Percentiles rank a stretch among this genome's conserved stretches.
Conservation (phyloP, 2,329 filamentous ascomycete genomes). For the Knufia fluminis region DNA sequence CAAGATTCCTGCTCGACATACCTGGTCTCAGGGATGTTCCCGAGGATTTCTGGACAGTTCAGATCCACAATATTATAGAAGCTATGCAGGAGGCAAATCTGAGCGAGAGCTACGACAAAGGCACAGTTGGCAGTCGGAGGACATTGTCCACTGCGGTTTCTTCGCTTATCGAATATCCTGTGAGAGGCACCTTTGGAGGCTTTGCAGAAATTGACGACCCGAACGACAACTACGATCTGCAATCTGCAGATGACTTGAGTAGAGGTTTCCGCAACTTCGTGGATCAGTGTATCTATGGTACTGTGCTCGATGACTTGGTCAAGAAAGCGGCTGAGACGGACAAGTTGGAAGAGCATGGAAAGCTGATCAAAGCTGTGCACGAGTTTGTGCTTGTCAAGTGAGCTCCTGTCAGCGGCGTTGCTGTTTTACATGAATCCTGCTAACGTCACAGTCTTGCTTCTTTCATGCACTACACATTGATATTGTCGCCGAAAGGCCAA, state of each 20-base stretch:
- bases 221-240: constrained; percentile 46
- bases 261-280: constrained; percentile 59
- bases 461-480: constrained; percentile 63
- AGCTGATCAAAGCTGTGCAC: constrained; percentile 53
- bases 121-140: constrained; percentile 62
- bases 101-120: constrained; percentile 76
- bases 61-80: constrained; percentile 50
- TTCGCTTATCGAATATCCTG: constrained; percentile 59
- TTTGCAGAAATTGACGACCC: constrained; percentile 32
- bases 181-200: constrained; percentile 57
- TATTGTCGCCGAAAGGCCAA: constrained; percentile 65
- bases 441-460: constrained; percentile 54
- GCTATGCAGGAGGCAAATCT: constrained; percentile 59
- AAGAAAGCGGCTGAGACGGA: constrained; percentile 50
- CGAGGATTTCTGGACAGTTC: constrained; percentile 55
- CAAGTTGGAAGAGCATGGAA: constrained; percentile 55
- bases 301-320: constrained; percentile 57
- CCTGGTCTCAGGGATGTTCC: constrained; percentile 58
- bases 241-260: constrained; percentile 51
- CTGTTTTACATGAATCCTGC: neutral
- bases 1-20: constrained; percentile 54
- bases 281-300: constrained; percentile 58
- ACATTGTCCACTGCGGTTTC: constrained; percentile 64
- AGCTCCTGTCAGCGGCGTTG: constrained; percentile 24
- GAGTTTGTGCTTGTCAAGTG: constrained; percentile 65